phyloP scores from a whole-genome alignment of 163 green algal genomes.

The Prototheca wickerhamii region DNA sequence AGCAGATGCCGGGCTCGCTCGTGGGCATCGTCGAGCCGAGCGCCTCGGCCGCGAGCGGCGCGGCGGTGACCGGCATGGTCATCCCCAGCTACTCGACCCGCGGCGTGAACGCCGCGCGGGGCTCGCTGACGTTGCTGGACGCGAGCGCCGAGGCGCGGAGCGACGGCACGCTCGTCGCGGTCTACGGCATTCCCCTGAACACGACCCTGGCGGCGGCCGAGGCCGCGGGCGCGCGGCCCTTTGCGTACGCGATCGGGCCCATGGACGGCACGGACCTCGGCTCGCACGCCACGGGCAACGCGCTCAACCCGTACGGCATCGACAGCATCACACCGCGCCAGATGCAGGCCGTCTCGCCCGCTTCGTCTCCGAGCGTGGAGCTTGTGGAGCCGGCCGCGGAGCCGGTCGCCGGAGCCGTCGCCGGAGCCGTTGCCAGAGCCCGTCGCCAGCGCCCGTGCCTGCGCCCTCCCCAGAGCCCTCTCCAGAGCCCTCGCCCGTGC shows the following conservation, averaged over 20 bases:
- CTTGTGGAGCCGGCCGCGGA: no score
- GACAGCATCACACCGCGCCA: neutral
- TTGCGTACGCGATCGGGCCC: constrained; percentile 8
- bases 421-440: no score
- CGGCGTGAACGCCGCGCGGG: constrained; percentile 4
- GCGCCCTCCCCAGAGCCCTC: no score
- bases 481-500: no score
- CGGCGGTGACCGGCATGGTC: neutral
- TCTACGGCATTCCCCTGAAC: constrained; percentile 3
- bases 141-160: neutral
- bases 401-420: no score
- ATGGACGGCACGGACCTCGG: neutral
- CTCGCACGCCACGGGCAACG: constrained; percentile 1
- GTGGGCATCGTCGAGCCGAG: neutral
- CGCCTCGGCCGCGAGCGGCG: neutral
- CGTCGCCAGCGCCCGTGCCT: no score
- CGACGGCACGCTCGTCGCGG: constrained; percentile 17
- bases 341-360: neutral
- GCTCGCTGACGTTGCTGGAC: neutral
- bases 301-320: constrained; percentile 4
- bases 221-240: neutral
- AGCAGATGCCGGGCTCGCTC: neutral
- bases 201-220: neutral
- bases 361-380: neutral
- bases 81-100: neutral